Percentiles rank a stretch among this genome's conserved stretches.
phyloP scores from a whole-genome alignment of 129 eudicot species.

The Artemisia annua region DNA sequence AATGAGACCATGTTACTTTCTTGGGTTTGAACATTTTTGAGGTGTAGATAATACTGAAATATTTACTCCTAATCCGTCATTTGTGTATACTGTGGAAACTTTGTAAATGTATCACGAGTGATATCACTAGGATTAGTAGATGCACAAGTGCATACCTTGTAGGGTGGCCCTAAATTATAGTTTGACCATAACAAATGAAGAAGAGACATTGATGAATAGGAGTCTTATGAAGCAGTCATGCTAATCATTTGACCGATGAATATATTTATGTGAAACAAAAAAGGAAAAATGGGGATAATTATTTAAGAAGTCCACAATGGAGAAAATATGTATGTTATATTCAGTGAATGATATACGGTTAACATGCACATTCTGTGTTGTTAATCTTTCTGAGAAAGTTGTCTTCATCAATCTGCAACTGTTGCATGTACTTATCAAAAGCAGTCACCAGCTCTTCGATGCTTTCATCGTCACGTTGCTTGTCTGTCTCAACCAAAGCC shows the following conservation, averaged over 20 bases:
- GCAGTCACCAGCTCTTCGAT: constrained; percentile 23
- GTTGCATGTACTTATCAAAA: constrained; percentile 22
- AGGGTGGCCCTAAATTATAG: background rate
- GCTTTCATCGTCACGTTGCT: constrained; percentile 15
- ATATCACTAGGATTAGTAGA: background rate
- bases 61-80: background rate
- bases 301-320: background rate
- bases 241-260: background rate
- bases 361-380: constrained; percentile 11
- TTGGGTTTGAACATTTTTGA: no score
- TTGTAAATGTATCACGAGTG: background rate
- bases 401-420: constrained; percentile 31
- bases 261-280: background rate
- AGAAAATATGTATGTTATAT: background rate
- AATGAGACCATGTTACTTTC: no score
- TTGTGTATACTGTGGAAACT: background rate
- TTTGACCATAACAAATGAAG: background rate
- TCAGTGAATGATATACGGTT: background rate
- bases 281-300: background rate
- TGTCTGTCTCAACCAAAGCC: background rate
- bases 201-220: background rate
- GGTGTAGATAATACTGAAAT: background rate
- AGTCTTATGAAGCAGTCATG: no score
- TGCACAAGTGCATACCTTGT: constrained; percentile 1
- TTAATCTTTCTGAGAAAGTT: constrained; percentile 10